Evolutionary conservation across 2,329 filamentous ascomycete species (phyloP).

Genomic region (Talaromyces funiculosus): DNA sequence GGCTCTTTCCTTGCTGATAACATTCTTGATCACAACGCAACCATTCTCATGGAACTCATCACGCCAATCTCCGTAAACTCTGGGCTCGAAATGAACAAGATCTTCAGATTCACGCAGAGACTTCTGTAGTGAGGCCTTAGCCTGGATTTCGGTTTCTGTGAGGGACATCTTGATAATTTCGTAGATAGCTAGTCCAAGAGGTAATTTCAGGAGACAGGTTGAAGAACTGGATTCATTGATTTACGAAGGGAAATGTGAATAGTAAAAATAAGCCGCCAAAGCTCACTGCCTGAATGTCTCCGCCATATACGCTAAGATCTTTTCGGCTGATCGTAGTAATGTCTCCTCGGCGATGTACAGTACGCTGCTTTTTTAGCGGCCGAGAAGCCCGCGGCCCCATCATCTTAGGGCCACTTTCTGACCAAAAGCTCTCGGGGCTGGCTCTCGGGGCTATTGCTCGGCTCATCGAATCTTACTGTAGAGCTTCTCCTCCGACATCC

Average conservation of each 20-base stretch:
- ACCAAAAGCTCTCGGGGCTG: conserved; percentile 1
- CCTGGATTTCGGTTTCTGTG: conserved; percentile 10
- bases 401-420: background rate
- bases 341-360: background rate
- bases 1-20: conserved; percentile 34
- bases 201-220: background rate
- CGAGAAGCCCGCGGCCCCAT: background rate
- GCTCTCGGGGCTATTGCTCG: conserved; percentile 1
- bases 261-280: background rate
- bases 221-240: background rate
- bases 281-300: background rate
- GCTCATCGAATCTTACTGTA: background rate
- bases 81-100: conserved; percentile 14
- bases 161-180: conserved; percentile 5
- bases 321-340: background rate
- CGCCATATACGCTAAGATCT: background rate
- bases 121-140: conserved; percentile 7
- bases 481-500: background rate
- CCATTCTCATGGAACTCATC: conserved; percentile 40
- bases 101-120: conserved; percentile 10
- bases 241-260: background rate
- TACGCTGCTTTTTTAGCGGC: background rate
- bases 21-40: conserved; percentile 38
- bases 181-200: background rate
- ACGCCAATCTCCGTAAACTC: conserved; percentile 34